Evolutionary conservation across 1,284 basidiomycete species (phyloP).

Genomic region (Ceratobasidium theobromae): DNA sequence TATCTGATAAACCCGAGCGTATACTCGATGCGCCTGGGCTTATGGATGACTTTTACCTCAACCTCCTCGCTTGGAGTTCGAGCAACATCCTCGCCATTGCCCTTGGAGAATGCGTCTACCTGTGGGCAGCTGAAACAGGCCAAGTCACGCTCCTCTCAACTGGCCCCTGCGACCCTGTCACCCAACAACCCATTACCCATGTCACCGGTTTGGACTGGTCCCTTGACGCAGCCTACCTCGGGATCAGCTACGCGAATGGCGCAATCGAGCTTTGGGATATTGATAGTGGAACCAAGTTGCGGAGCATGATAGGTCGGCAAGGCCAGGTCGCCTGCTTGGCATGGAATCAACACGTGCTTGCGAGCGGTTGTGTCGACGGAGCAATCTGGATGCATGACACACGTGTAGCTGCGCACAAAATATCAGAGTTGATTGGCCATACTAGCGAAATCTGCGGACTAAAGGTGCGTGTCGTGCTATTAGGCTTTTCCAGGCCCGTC

Average conservation of each 20-base stretch:
- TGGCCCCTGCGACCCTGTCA: constrained; percentile 47
- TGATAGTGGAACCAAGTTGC: constrained; percentile 73
- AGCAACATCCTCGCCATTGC: constrained; percentile 89
- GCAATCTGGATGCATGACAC: constrained; percentile 96
- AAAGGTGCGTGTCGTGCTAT: constrained; percentile 41
- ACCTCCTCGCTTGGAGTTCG: constrained; percentile 86
- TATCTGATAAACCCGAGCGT: constrained; percentile 81
- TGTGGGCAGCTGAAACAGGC: constrained; percentile 93
- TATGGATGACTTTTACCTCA: constrained; percentile 97
- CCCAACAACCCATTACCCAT: constrained; percentile 59
- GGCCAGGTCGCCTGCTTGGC: constrained; percentile 78
- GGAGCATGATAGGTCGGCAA: constrained; percentile 85
- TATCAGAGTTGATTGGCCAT: constrained; percentile 86
- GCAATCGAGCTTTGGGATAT: constrained; percentile 97
- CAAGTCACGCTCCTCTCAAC: constrained; percentile 76
- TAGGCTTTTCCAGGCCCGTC: neutral
- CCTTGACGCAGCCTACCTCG: constrained; percentile 83
- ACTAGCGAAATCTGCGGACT: constrained; percentile 86
- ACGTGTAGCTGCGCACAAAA: constrained; percentile 81
- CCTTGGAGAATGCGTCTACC: constrained; percentile 77
- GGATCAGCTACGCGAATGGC: constrained; percentile 81
- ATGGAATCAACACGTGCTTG: constrained; percentile 85
- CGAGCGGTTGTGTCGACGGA: constrained; percentile 87
- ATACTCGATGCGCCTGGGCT: constrained; percentile 95
- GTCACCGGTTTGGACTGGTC: constrained; percentile 85